Percentiles rank a stretch among this genome's conserved stretches.
phyloP scores from a whole-genome alignment of 1,284 basidiomycete species.

The Sanghuangporus sanghuang region DNA sequence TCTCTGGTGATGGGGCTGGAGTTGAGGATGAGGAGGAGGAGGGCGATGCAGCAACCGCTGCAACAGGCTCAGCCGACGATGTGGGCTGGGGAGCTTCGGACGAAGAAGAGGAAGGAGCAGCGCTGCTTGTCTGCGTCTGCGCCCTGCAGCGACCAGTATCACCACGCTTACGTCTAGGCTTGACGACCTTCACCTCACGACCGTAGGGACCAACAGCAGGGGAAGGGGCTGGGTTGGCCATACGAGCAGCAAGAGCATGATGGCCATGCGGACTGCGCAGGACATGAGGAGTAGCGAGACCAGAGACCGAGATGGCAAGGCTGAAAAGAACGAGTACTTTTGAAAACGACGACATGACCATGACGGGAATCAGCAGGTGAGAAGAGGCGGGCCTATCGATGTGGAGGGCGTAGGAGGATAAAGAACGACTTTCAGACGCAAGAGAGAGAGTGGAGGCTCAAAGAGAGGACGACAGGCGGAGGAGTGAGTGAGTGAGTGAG shows the following conservation, averaged over 20 bases:
- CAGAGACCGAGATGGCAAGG: conserved; percentile 9
- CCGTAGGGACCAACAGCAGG: conserved; percentile 2
- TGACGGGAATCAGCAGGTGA: neutral
- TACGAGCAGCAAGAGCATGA: conserved; percentile 12
- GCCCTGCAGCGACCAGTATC: conserved; percentile 10
- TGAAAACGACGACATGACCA: conserved; percentile 12
- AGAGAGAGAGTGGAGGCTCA: neutral
- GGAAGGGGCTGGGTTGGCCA: conserved; percentile 3
- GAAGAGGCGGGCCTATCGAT: neutral
- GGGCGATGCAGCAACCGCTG: neutral
- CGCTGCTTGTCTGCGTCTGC: conserved; percentile 1
- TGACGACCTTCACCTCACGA: conserved; percentile 8
- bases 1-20: neutral
- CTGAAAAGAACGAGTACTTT: conserved; percentile 13
- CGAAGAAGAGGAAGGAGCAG: neutral
- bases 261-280: conserved; percentile 8
- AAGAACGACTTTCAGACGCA: neutral
- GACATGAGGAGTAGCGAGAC: conserved; percentile 10
- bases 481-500: neutral
- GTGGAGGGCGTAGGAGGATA: neutral
- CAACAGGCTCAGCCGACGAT: neutral
- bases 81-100: neutral
- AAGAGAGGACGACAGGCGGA: neutral
- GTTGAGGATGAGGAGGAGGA: neutral
- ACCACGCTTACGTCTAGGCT: conserved; percentile 6